Percentiles rank a stretch among this genome's conserved stretches.
phyloP scores from a whole-genome alignment of 164 flowering plant species.

The Malania oleifera region DNA sequence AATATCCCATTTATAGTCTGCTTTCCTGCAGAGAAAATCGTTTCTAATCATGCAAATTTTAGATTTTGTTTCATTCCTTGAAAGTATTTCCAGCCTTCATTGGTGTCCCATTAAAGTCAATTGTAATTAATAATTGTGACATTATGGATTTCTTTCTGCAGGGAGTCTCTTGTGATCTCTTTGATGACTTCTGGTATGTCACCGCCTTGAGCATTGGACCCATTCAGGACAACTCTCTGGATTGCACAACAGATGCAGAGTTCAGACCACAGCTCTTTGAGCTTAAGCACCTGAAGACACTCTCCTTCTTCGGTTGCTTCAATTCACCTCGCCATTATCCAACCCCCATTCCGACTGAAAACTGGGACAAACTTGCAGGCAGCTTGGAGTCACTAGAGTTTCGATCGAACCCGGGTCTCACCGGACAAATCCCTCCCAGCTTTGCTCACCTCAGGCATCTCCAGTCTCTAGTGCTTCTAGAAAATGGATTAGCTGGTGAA shows the following conservation, averaged over 20 bases:
- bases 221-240: constrained; percentile 66
- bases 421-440: constrained; percentile 45
- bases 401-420: constrained; percentile 65
- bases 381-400: constrained; percentile 64
- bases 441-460: constrained; percentile 52
- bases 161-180: constrained; percentile 87
- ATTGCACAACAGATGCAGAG: constrained; percentile 39
- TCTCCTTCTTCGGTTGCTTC: constrained; percentile 68
- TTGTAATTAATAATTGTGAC: neutral
- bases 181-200: constrained; percentile 69
- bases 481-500: constrained; percentile 54
- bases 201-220: constrained; percentile 66
- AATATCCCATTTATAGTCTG: too few relatives aligned
- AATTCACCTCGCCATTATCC: constrained; percentile 25
- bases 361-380: constrained; percentile 47
- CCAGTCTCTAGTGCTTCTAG: constrained; percentile 52
- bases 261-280: constrained; percentile 51
- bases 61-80: too few relatives aligned
- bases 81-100: too few relatives aligned
- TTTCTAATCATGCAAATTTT: too few relatives aligned
- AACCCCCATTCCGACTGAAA: constrained; percentile 28
- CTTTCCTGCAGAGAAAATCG: too few relatives aligned
- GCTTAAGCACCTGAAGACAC: constrained; percentile 54
- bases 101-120: too few relatives aligned
- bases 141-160: constrained; percentile 18